A percentile compares a stretch with the other conserved stretches of the same genome.
These are phyloP conservation scores for Francoa sonchifolia DNA, from an alignment of 441 rosid species.

Conservation along the genomic window DNA sequence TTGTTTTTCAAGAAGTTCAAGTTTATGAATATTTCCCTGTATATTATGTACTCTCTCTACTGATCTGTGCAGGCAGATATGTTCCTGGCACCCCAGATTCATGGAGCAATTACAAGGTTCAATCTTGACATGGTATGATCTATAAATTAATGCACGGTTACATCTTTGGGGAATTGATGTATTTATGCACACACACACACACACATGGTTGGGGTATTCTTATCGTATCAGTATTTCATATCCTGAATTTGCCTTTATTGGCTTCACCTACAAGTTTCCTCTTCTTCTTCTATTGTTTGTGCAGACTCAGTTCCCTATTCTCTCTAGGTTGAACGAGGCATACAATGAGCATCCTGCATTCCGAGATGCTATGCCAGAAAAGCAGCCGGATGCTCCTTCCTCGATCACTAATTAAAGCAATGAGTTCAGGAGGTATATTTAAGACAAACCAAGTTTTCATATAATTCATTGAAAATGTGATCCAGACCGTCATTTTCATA, in stretches of 20 bases:
- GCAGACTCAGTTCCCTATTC: conserved; percentile 52
- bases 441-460: too few species aligned
- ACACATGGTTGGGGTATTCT: too few species aligned
- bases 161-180: not conserved
- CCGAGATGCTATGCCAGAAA: conserved; percentile 47
- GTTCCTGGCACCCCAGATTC: conserved; percentile 62
- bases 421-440: conserved; percentile 1
- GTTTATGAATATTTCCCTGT: not conserved
- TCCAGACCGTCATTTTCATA: too few species aligned
- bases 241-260: too few species aligned
- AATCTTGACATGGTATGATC: conserved; percentile 51
- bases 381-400: conserved; percentile 61
- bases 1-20: too few species aligned
- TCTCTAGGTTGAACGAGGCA: conserved; percentile 44
- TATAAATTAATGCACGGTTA: not conserved
- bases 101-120: conserved; percentile 37
- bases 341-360: conserved; percentile 42
- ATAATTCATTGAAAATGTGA: too few species aligned
- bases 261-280: not conserved
- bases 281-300: conserved; percentile 6
- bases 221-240: not conserved
- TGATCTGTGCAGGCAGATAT: conserved; percentile 54
- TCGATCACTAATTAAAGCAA: conserved; percentile 2
- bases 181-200: too few species aligned
- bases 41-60: not conserved